Evolutionary conservation across 2,329 filamentous ascomycete species (phyloP), one percentile per base, ranked within the genome.

Genomic region (Neofusicoccum kwambonambiense): DNA sequence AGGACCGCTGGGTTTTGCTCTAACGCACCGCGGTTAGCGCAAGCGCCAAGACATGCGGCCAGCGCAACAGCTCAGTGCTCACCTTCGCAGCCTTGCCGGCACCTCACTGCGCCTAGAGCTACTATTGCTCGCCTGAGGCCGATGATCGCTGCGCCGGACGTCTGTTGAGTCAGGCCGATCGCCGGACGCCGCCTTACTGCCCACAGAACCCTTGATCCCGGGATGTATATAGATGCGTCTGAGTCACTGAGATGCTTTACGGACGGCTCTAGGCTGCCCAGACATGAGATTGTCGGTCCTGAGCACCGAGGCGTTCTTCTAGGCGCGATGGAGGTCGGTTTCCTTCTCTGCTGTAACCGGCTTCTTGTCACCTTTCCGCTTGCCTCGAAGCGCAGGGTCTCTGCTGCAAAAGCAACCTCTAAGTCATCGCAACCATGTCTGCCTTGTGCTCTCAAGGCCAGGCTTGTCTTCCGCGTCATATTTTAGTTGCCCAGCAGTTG

Each of bases 1-100:
- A 60, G 42, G 56, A 60, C 56, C 41, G 27, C 42, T 31, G 19
- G 15, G 9, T 22, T 12, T 7, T 15, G 42, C 56, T 42, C 56
- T 60, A 60, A 22, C 39, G 22, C 1, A 3, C 44, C n/a, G 8
- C 9, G 31, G 56, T 37, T 19, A 42, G 13, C 19, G 13, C 13
- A 8, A 17, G 42, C 27, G 56, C 56, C 56, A 60, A 34, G 50
- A 52, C 17, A 15, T 39, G 34, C 34, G 34, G 56, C 56, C 56
- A 47, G 56, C 56, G 31, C 42, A 47, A 47, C 56, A 60, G 56
- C 56, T 47, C 37, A 39, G 11, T 39, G 37, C 34, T 52, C 50
- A 52, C 50, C 15, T 37, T 39, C 7, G n/a, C 50, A 34, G 15
- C 47, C 47, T 50, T 52, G 50, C 50, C 42, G 42, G 19, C 42